Conservation (phyloP, 345 rosid species). For the Rhodamnia rubescens region DNA sequence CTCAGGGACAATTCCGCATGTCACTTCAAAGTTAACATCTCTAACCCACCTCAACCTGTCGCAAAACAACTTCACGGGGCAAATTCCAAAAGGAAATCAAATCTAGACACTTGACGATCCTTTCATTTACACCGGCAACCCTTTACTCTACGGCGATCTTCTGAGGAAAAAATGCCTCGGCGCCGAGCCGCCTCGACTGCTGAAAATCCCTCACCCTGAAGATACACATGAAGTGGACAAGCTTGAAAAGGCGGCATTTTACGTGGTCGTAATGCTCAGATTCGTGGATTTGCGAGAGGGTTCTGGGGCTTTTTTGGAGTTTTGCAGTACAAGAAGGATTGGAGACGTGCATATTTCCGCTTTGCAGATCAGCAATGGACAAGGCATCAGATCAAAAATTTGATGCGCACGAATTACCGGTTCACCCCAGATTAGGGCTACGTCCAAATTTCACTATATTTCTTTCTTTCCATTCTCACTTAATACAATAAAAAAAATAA, state of each 20-base stretch:
- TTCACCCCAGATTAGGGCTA: too few relatives aligned
- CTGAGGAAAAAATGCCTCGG: not conserved
- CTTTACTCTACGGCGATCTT: not conserved
- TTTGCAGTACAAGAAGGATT: not conserved
- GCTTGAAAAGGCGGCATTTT: fast-evolving
- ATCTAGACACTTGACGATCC: fast-evolving
- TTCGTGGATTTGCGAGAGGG: not conserved
- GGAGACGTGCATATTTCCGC: not conserved
- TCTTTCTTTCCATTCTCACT: too few relatives aligned
- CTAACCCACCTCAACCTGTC: constrained; percentile 9
- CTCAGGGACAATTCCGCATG: constrained; percentile 6
- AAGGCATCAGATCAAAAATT: too few relatives aligned
- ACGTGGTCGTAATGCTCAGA: not conserved
- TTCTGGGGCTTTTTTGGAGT: not conserved
- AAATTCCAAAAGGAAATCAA: not conserved
- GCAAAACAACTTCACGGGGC: not conserved
- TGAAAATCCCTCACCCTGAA: not conserved
- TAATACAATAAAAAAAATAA: too few relatives aligned
- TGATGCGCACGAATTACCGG: too few relatives aligned
- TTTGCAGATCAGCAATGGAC: not conserved
- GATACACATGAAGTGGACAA: not conserved
- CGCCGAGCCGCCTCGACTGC: not conserved
- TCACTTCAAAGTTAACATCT: not conserved
- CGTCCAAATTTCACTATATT: too few relatives aligned
- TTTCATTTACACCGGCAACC: not conserved